A percentile compares a stretch with the other conserved stretches of the same genome.
phyloP scores from a whole-genome alignment of 1,284 basidiomycete species.

The Moesziomyces globuligerus region DNA sequence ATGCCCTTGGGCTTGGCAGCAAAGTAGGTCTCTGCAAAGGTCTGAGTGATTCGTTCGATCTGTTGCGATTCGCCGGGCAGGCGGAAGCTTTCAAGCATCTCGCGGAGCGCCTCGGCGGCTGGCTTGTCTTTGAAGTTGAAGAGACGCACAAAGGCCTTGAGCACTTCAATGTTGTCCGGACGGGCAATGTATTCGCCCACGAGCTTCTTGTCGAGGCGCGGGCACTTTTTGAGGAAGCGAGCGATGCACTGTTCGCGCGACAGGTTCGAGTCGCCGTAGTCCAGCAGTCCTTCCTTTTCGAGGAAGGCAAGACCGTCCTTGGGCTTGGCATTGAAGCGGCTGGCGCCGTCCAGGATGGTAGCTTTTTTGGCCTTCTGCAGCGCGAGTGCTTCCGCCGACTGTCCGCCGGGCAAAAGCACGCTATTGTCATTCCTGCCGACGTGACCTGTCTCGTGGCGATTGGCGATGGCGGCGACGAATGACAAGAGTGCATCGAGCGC shows the following conservation, averaged over 20 bases:
- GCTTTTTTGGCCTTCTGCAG: conserved; percentile 86
- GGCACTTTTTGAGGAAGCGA: conserved; percentile 84
- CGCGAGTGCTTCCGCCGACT: conserved; percentile 72
- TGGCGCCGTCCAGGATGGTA: conserved; percentile 83
- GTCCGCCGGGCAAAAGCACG: conserved; percentile 67
- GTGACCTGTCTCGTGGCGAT: conserved; percentile 75
- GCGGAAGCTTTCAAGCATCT: conserved; percentile 91
- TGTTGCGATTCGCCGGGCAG: conserved; percentile 96
- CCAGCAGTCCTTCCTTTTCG: conserved; percentile 73
- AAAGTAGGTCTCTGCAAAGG: conserved; percentile 91
- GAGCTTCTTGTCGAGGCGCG: conserved; percentile 89
- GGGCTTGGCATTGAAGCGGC: conserved; percentile 93
- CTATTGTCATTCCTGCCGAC: conserved; percentile 1
- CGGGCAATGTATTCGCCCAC: conserved; percentile 93
- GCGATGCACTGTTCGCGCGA: conserved; percentile 70
- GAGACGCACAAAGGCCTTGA: conserved; percentile 86
- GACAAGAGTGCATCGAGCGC: conserved; percentile 88
- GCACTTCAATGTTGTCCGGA: conserved; percentile 84
- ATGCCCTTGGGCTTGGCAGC: conserved; percentile 88
- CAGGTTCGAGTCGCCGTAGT: conserved; percentile 70
- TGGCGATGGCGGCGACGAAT: conserved; percentile 89
- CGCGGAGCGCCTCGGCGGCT: conserved; percentile 92
- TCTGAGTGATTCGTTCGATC: conserved; percentile 92
- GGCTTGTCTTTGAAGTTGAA: conserved; percentile 93
- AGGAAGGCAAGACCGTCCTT: conserved; percentile 83